phyloP scores from a whole-genome alignment of 1,284 basidiomycete species.

The Leucoagaricus sp. region DNA sequence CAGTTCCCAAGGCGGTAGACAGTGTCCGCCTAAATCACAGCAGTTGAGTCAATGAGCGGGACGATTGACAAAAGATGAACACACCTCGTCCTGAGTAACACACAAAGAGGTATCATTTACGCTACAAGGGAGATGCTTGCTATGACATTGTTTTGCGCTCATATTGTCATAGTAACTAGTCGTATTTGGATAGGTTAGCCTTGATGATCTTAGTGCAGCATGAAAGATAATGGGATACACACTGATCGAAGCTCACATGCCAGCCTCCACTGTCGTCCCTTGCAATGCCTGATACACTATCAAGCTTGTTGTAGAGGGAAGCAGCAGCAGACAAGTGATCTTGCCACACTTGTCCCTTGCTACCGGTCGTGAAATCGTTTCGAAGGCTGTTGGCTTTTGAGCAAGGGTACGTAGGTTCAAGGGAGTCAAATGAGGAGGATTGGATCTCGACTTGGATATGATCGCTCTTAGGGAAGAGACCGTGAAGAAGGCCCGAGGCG shows the following conservation, averaged over 20 bases:
- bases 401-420: constrained; percentile 46
- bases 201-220: not conserved
- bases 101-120: constrained; percentile 42
- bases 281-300: constrained; percentile 41
- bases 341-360: constrained; percentile 36
- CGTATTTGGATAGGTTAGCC: not conserved
- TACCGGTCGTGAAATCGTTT: constrained; percentile 36
- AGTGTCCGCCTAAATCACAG: constrained; percentile 35
- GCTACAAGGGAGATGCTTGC: constrained; percentile 44
- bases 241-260: constrained; percentile 52
- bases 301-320: constrained; percentile 38
- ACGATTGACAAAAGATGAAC: constrained; percentile 5
- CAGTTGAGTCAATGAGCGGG: not conserved
- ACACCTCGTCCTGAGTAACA: constrained; percentile 41
- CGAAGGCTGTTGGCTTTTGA: constrained; percentile 34
- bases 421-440: constrained; percentile 40
- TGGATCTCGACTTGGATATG: constrained; percentile 37
- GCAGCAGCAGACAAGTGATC: constrained; percentile 37
- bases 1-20: constrained; percentile 49
- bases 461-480: constrained; percentile 40
- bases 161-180: constrained; percentile 49
- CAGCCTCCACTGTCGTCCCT: constrained; percentile 40
- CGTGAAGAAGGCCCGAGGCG: constrained; percentile 44
- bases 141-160: constrained; percentile 48
- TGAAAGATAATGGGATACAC: constrained; percentile 16